These are phyloP conservation scores for Agaricus bisporus DNA, from an alignment of 768 basidiomycete species.

Conservation along the genomic window DNA sequence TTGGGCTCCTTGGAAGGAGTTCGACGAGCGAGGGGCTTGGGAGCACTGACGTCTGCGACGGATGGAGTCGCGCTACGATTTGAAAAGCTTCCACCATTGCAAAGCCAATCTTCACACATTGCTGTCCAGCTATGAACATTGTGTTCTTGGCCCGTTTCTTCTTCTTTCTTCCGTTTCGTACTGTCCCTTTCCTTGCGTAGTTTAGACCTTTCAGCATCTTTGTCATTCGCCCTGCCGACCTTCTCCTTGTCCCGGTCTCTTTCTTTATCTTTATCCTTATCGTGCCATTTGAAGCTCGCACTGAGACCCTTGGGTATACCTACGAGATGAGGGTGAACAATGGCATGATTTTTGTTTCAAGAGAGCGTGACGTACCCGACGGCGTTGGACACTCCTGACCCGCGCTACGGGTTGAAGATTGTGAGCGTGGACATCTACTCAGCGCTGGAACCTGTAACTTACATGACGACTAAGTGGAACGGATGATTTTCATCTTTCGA, in stretches of 20 bases:
- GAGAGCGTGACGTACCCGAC: slow-evolving; percentile 39
- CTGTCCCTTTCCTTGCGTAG: not conserved
- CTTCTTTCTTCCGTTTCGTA: not conserved
- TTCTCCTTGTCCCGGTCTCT: not conserved
- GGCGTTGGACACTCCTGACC: slow-evolving; percentile 83
- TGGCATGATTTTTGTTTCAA: not conserved
- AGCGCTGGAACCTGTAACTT: slow-evolving; percentile 19
- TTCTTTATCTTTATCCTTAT: slow-evolving; percentile 34
- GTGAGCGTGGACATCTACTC: slow-evolving; percentile 1
- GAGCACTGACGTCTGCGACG: slow-evolving; percentile 37
- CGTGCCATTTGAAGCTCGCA: slow-evolving; percentile 56
- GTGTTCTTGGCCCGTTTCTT: slow-evolving; percentile 8
- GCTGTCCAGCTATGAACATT: slow-evolving; percentile 62
- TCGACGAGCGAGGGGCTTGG: slow-evolving; percentile 36
- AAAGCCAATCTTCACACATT: slow-evolving; percentile 71
- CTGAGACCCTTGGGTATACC: slow-evolving; percentile 76
- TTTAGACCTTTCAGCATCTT: slow-evolving; percentile 6
- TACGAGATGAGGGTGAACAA: slow-evolving; percentile 16
- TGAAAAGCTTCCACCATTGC: slow-evolving; percentile 32
- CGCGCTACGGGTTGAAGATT: slow-evolving; percentile 22
- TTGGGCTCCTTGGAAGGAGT: slow-evolving; percentile 35
- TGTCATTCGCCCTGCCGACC: slow-evolving; percentile 20
- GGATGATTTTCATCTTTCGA: slow-evolving; percentile 51
- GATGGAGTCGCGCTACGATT: slow-evolving; percentile 24
- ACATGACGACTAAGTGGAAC: slow-evolving; percentile 79